phyloP scores from a whole-genome alignment of 106 monocot species.

The Platanthera guangdongensis region DNA sequence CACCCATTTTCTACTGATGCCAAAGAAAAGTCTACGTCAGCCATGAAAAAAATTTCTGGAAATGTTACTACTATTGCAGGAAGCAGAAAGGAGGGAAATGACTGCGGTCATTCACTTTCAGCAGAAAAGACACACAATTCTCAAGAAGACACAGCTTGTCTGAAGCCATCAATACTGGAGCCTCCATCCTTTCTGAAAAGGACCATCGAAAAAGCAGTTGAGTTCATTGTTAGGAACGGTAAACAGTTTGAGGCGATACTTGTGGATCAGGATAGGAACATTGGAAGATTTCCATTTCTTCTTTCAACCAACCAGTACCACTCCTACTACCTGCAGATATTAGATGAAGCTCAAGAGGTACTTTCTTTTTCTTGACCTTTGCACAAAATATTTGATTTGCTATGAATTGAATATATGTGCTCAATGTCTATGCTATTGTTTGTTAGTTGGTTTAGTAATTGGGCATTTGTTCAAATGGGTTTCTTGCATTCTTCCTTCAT shows the following conservation, averaged over 20 bases:
- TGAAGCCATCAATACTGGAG: slow-evolving; percentile 40
- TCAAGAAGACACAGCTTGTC: slow-evolving; percentile 14
- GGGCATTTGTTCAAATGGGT: neutral
- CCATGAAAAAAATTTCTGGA: slow-evolving; percentile 24
- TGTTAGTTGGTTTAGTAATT: neutral
- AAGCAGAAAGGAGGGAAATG: slow-evolving; percentile 23
- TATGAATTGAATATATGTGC: neutral
- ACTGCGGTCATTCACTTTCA: neutral
- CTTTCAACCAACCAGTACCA: slow-evolving; percentile 62
- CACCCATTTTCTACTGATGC: neutral
- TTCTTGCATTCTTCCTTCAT: neutral
- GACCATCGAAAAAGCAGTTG: slow-evolving; percentile 73
- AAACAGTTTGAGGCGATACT: slow-evolving; percentile 81
- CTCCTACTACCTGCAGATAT: slow-evolving; percentile 69
- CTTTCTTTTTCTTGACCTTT: neutral
- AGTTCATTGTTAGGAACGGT: slow-evolving; percentile 83
- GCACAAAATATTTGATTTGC: neutral
- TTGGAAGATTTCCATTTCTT: slow-evolving; percentile 90
- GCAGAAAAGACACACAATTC: slow-evolving; percentile 1
- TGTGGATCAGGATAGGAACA: slow-evolving; percentile 68
- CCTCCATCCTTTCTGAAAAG: slow-evolving; percentile 61
- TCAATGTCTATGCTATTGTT: neutral
- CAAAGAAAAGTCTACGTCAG: slow-evolving; percentile 13
- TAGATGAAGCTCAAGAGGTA: slow-evolving; percentile 76
- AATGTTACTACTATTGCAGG: slow-evolving; percentile 14